Evolutionary conservation across 169 alveolate species (phyloP), one percentile per base, ranked within the genome.

Genomic region (Eimeria zaria): DNA sequence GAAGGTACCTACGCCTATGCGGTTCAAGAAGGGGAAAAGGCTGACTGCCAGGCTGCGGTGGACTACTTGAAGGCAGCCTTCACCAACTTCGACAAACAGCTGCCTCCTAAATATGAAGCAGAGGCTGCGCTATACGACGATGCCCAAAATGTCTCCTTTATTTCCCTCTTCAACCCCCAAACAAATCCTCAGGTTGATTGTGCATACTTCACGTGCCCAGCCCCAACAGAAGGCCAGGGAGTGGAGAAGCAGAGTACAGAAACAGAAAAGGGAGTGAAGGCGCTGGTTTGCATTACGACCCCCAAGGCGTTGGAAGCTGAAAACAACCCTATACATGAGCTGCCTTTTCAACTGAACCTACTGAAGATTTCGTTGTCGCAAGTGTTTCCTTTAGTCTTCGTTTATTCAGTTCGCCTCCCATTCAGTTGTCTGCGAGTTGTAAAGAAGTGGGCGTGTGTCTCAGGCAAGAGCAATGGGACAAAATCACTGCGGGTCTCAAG

Each of bases 141-240:
- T 16, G 22, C 60, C 16, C 58, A 44, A 46, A 46, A 41, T 46
- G 22, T 44, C 22, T 74, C 85, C 55, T 73, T 73, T n/a, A 46
- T 74, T 8, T 18, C 85, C 62, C 85, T 44, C 62, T 44, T 74
- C 85, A 39, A 41, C 85, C 85, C 85, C 44, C 36, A 44, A 8
- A 20, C 41, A 8, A 46, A 0, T 9, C 24, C 62, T 12, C 41
- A 74, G 39, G 62, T 74, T 2, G 62, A 74, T 39, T 74, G 58
- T 22, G 85, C 85, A 24, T 74, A 36, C 62, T 74, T 41, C 53
- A 33, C n/a, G 30, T 71, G 53, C 83, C 83, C 83, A 30, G 78
- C 39, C 24, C 12, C 33, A 22, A 20, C 74, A 24, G n/a, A 7
- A 16, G 44, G 44, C 44, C 20, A 27, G 33, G 30, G 44, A n/a